Evolutionary conservation across 2,329 filamentous ascomycete genomes (phyloP).

Genomic region (Pyricularia sp.): DNA sequence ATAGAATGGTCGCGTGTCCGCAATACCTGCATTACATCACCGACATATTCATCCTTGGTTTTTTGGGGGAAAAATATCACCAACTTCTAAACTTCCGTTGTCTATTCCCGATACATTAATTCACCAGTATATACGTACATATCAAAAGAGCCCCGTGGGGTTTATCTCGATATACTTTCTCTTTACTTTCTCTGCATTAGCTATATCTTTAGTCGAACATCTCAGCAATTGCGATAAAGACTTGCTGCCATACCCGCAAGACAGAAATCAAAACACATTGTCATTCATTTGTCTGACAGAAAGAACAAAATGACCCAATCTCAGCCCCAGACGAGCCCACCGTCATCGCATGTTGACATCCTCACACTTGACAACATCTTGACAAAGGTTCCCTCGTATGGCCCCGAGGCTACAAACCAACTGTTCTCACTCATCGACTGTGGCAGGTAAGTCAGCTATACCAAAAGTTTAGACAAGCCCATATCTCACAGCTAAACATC

Average conservation of each 20-base stretch:
- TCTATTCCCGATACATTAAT: not conserved
- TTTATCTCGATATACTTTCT: not conserved
- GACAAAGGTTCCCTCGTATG: slow-evolving; percentile 39
- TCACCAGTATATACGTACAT: not conserved
- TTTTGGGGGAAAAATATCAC: not conserved
- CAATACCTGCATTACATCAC: not conserved
- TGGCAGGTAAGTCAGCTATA: slow-evolving; percentile 36
- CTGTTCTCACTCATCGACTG: slow-evolving; percentile 50
- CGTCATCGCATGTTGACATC: slow-evolving; percentile 23
- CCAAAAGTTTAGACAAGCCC: not conserved
- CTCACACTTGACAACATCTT: slow-evolving; percentile 43
- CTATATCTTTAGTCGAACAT: not conserved
- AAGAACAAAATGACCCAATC: not conserved
- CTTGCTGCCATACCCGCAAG: not conserved
- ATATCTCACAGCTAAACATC: not conserved
- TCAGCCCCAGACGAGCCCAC: not conserved
- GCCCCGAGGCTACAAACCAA: slow-evolving; percentile 33
- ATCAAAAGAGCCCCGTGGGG: not conserved
- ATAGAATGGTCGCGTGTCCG: not conserved
- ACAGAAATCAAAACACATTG: not conserved
- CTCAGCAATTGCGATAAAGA: not conserved
- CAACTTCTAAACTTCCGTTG: not conserved
- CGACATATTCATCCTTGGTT: not conserved
- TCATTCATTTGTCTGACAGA: not conserved
- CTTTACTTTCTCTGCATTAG: not conserved